Conservation (phyloP, 306 rosid genomes). For the Cicer judaicum region DNA sequence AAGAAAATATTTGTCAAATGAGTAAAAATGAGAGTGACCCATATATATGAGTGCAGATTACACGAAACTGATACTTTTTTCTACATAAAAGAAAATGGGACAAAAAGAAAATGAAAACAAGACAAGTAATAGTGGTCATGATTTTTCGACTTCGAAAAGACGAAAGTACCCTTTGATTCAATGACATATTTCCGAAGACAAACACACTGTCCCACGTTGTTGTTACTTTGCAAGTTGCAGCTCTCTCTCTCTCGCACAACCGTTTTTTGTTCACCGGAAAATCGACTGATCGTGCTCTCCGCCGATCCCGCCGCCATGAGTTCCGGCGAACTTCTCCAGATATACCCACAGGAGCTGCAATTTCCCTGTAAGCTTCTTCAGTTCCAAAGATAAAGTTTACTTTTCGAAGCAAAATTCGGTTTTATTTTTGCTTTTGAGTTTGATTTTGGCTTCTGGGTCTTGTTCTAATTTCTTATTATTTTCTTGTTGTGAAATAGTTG, state of each 20-base stretch:
- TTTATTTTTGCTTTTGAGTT: slow-evolving; percentile 19
- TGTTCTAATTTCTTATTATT: slow-evolving; percentile 44
- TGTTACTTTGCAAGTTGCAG: slow-evolving; percentile 39
- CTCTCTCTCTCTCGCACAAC: slow-evolving; percentile 4
- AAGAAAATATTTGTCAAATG: too few relatives aligned
- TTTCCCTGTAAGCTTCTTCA: slow-evolving; percentile 65
- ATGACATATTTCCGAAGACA: slow-evolving; percentile 41
- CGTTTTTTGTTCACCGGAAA: slow-evolving; percentile 45
- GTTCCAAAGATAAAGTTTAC: not conserved
- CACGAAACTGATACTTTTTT: too few relatives aligned
- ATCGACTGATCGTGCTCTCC: slow-evolving; percentile 23
- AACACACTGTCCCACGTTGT: slow-evolving; percentile 64
- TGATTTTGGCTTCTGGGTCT: slow-evolving; percentile 31
- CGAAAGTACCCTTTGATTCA: slow-evolving; percentile 31
- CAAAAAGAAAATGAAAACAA: too few relatives aligned
- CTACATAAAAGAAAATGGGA: too few relatives aligned
- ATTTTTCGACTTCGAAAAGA: slow-evolving; percentile 13
- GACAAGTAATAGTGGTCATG: not conserved
- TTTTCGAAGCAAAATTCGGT: slow-evolving; percentile 26
- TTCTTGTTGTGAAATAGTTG: slow-evolving; percentile 53
- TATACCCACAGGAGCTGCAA: slow-evolving; percentile 86
- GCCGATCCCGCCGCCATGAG: slow-evolving; percentile 65
- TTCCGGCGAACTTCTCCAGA: slow-evolving; percentile 80
- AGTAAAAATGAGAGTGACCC: too few relatives aligned
- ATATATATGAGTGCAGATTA: too few relatives aligned